phyloP scores from a whole-genome alignment of 176 grass and related monocot species.

The Zoysia japonica region DNA sequence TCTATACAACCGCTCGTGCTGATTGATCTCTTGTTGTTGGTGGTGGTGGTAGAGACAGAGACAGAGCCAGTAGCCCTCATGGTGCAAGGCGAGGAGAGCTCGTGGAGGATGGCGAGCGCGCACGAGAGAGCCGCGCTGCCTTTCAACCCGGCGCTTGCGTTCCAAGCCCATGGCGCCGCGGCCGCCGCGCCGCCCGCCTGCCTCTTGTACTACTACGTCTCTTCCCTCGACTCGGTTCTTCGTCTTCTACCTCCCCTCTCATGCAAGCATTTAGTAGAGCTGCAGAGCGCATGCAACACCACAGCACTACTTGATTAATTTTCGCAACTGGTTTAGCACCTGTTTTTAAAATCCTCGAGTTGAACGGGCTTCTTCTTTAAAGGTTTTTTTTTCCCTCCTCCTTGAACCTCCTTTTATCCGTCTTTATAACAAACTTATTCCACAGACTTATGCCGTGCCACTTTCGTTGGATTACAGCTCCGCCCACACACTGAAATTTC shows the following conservation, averaged over 20 bases:
- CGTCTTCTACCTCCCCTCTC: constrained; percentile 15
- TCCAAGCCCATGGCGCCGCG: constrained; percentile 36
- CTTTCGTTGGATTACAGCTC: constrained; percentile 78
- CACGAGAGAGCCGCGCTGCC: constrained; percentile 40
- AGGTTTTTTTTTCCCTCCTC: constrained; percentile 17
- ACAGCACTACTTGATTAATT: background rate
- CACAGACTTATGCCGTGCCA: constrained; percentile 53
- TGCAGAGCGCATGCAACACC: constrained; percentile 14
- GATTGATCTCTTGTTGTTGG: background rate
- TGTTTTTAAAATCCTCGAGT: constrained; percentile 60
- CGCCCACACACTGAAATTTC: constrained; percentile 55
- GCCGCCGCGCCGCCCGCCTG: constrained; percentile 37
- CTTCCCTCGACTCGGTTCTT: constrained; percentile 14
- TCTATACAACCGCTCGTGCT: background rate
- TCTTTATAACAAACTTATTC: constrained; percentile 73
- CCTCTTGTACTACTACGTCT: constrained; percentile 55
- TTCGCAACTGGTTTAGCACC: constrained; percentile 30
- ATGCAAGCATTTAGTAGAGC: background rate
- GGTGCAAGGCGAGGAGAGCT: constrained; percentile 65
- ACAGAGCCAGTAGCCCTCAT: constrained; percentile 43
- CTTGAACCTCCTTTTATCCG: constrained; percentile 53
- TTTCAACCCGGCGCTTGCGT: constrained; percentile 51
- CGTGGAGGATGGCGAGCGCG: constrained; percentile 65
- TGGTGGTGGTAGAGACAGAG: background rate
- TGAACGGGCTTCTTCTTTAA: constrained; percentile 53